phyloP scores from a whole-genome alignment of 1,284 basidiomycete species.

The Puccinia horiana region DNA sequence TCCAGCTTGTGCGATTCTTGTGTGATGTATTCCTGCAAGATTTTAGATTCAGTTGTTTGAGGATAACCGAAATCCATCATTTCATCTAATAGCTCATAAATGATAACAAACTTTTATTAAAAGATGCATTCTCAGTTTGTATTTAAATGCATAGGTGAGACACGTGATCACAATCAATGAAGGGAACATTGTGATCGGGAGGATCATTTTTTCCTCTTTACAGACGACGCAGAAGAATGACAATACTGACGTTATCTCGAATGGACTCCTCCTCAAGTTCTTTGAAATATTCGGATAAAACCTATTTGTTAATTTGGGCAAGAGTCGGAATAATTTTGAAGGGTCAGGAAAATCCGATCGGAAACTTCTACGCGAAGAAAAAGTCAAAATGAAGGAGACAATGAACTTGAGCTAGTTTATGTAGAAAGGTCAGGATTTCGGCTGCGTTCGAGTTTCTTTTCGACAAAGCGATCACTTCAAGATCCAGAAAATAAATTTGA shows the following conservation, averaged over 20 bases:
- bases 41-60: constrained; percentile 99
- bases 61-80: constrained; percentile 99
- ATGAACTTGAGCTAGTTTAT: constrained; percentile 71
- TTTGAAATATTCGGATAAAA: constrained; percentile 97
- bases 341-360: background rate
- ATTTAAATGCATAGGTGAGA: background rate
- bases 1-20: constrained; percentile 99
- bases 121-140: background rate
- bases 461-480: constrained; percentile 84
- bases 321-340: background rate
- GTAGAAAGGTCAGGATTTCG: constrained; percentile 94
- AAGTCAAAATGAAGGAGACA: background rate
- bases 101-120: constrained; percentile 73
- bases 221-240: background rate
- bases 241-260: constrained; percentile 71
- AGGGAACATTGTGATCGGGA: background rate
- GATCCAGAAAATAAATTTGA: background rate
- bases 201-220: background rate
- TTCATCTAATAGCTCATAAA: constrained; percentile 96
- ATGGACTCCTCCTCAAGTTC: constrained; percentile 99
- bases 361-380: background rate
- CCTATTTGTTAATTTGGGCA: constrained; percentile 59
- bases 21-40: constrained; percentile 98
- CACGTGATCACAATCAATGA: background rate
- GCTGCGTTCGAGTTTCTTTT: constrained; percentile 95